Evolutionary conservation across 345 rosid genomes (phyloP).

Genomic region (Moricandia moricandioides): DNA sequence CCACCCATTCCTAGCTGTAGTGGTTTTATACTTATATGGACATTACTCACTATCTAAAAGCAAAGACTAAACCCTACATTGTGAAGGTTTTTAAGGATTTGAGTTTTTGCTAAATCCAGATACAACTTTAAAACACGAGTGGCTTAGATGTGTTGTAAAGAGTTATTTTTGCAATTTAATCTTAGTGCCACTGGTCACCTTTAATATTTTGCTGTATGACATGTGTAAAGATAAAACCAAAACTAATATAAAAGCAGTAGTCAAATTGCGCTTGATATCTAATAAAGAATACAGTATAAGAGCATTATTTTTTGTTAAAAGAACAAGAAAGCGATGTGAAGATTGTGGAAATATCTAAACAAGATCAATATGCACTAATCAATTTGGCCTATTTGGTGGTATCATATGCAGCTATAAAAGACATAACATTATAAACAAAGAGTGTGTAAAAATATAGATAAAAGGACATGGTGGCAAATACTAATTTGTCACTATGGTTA

Average conservation of each 20-base stretch:
- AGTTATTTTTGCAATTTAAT: not conserved
- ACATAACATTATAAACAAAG: not conserved
- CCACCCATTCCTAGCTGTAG: not conserved
- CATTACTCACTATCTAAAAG: not conserved
- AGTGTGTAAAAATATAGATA: not conserved
- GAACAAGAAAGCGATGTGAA: not conserved
- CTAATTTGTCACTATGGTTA: constrained; percentile 19
- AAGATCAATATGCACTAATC: not conserved
- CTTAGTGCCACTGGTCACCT: not conserved
- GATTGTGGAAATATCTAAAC: not conserved
- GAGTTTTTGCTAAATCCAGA: not conserved
- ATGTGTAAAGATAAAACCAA: not conserved
- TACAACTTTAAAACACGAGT: not conserved
- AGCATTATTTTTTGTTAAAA: not conserved
- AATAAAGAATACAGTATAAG: not conserved
- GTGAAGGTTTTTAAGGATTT: not conserved
- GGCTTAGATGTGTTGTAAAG: not conserved
- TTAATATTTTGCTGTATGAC: not conserved
- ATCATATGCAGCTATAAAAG: not conserved
- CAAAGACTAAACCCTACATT: too few relatives aligned
- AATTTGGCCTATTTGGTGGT: not conserved
- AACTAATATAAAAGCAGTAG: not conserved
- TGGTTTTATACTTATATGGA: not conserved
- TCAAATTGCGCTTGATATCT: not conserved
- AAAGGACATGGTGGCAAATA: constrained; percentile 25